Evolutionary conservation across 2,329 filamentous ascomycete genomes (phyloP).

Genomic region (Stachybotrys echinatus): DNA sequence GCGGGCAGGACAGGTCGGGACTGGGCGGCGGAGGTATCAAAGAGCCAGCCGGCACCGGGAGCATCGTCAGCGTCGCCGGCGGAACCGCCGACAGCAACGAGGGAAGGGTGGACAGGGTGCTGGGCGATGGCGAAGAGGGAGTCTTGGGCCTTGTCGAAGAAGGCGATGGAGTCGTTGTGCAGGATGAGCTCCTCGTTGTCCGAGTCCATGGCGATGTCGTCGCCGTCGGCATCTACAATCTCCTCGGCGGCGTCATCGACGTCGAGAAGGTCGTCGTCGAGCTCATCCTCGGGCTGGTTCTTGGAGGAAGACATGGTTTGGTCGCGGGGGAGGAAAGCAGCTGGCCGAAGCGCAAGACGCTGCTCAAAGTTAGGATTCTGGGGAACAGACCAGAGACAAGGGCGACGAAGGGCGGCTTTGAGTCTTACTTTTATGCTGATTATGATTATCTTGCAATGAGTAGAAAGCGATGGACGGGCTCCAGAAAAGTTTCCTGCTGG

Average conservation of each 20-base stretch:
- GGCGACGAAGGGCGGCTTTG: not conserved
- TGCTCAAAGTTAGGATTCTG: no score
- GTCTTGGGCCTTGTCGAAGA: conserved; percentile 87
- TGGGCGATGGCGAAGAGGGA: conserved; percentile 93
- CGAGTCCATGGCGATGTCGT: conserved; percentile 77
- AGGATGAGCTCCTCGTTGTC: conserved; percentile 72
- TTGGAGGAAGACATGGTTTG: conserved; percentile 14
- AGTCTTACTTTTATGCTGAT: not conserved
- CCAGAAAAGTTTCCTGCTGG: conserved; percentile 3
- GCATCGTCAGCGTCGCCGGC: conserved; percentile 54
- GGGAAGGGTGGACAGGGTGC: conserved; percentile 71
- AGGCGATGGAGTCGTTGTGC: conserved; percentile 87
- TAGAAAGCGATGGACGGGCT: not conserved
- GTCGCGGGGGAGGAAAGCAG: not conserved
- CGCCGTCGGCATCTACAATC: conserved; percentile 49
- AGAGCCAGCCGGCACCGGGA: conserved; percentile 77
- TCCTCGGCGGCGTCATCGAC: conserved; percentile 76
- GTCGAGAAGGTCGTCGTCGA: conserved; percentile 70
- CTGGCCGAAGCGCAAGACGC: not conserved
- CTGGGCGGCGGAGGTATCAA: conserved; percentile 65
- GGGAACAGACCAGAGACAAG: no score
- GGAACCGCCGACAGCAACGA: conserved; percentile 81
- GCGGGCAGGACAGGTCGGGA: conserved; percentile 66
- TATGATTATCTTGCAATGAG: not conserved
- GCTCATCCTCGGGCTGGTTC: conserved; percentile 51